Evolutionary conservation across 495 filamentous ascomycete species (phyloP).

Genomic region (Aspergillus avenaceus): DNA sequence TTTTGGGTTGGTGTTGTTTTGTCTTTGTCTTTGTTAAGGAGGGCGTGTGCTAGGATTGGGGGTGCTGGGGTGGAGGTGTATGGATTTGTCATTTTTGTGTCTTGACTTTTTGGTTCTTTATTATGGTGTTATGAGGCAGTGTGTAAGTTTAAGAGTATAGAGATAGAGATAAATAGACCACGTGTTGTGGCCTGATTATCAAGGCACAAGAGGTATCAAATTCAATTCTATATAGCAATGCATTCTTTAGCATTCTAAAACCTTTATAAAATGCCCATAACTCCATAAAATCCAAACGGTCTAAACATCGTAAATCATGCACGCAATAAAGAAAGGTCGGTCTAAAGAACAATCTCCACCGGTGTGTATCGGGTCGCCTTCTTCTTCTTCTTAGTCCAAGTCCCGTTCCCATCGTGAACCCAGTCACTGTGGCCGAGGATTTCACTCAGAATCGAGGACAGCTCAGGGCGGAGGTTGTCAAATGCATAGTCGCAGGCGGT

Average conservation of each 20-base stretch:
- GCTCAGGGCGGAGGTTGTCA: slow-evolving; percentile 25
- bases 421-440: slow-evolving; percentile 21
- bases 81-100: too few relatives aligned
- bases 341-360: too few relatives aligned
- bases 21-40: too few relatives aligned
- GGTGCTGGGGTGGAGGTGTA: slow-evolving; percentile 30
- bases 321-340: too few relatives aligned
- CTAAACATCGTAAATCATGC: too few relatives aligned
- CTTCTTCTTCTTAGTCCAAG: slow-evolving; percentile 18
- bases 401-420: slow-evolving; percentile 23
- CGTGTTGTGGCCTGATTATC: slow-evolving; percentile 2
- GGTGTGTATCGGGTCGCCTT: neutral
- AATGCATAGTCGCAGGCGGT: slow-evolving; percentile 26
- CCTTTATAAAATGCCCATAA: too few relatives aligned
- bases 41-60: slow-evolving; percentile 33
- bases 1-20: neutral
- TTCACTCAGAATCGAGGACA: slow-evolving; percentile 20
- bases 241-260: too few relatives aligned
- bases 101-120: neutral
- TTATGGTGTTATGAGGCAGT: neutral
- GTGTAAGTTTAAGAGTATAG: too few relatives aligned
- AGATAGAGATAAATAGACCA: too few relatives aligned
- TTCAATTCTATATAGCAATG: too few relatives aligned
- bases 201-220: neutral
- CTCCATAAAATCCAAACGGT: too few relatives aligned